Base-by-base conservation (phyloP, 169 alveolate genomes). In the Perkinsus chesapeaki region DNA sequence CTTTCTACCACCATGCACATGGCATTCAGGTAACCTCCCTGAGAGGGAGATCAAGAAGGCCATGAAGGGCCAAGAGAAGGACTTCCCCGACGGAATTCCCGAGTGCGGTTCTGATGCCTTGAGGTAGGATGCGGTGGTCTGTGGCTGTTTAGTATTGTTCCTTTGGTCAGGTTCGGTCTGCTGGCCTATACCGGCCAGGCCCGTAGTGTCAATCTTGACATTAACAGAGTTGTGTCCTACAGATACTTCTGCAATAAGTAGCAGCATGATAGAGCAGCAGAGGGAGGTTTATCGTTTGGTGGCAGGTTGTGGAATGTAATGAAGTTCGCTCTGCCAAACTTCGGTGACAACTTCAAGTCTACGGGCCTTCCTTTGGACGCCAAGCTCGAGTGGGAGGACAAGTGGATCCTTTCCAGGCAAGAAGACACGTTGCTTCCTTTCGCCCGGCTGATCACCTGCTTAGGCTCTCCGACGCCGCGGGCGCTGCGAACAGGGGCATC, bases 41-140 rank as follows among this genome's bases (percentile, higher is more conserved):
- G 96, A 95, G 92, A 96, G 97, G n/a, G 99, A 98, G 95, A 96
- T 98, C 39, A 97, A 98, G 93, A 98, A 97, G 95, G 98, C 99
- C n/a, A 95, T 96, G 27, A 97, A 96, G 60, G 95, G 96, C 90
- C 99, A 98, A 93, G 95, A 96, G 95, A 98, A 98, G 95, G 99
- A 99, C 94, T 99, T 98, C 96, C 99, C 99, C 5, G 97, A 98
- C 60, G 99, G 99, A 38, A 98, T 99, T 92, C 99, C 99, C 10
- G 99, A 97, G 94, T 99, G 99, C 95, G 99, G 99, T 31, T 98
- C 99, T 73, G 99, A 99, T 95, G 99, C 99, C 0, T 96, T 99
- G n/a, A 97, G 99, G 93, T 97, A 98, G 72, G 72, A 9, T 47
- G 72, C 19, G 72, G 72, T 19, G 3, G 91, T 96, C 92, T 73